phyloP scores from a whole-genome alignment of 23 red algal genomes.

The Gracilaria gracilis region DNA sequence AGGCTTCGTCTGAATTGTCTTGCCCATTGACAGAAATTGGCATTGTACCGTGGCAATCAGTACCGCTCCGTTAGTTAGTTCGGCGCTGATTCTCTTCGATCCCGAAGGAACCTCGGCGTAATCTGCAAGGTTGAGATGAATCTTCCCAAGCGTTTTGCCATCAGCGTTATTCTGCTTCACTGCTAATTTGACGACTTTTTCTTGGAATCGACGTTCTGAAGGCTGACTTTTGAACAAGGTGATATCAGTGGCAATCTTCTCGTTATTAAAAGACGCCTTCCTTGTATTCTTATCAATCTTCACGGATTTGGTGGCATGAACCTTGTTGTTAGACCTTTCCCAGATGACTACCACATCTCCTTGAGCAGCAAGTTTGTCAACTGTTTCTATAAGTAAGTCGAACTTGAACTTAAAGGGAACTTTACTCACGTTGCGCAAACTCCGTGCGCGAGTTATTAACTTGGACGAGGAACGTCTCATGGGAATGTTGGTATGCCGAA shows the following conservation, averaged over 20 bases:
- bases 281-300: slow-evolving; percentile 72
- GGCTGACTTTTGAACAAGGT: slow-evolving; percentile 74
- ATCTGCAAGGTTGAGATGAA: slow-evolving; percentile 86
- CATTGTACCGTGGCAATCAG: slow-evolving; percentile 76
- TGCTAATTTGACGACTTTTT: slow-evolving; percentile 79
- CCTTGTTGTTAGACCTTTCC: slow-evolving; percentile 70
- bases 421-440: slow-evolving; percentile 76
- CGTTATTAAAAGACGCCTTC: slow-evolving; percentile 71
- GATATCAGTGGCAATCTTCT: slow-evolving; percentile 67
- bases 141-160: slow-evolving; percentile 84
- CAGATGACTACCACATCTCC: slow-evolving; percentile 73
- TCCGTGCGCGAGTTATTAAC: slow-evolving; percentile 78
- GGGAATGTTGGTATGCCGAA: background rate
- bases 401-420: slow-evolving; percentile 81
- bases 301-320: slow-evolving; percentile 62
- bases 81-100: slow-evolving; percentile 72
- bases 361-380: slow-evolving; percentile 73
- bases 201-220: slow-evolving; percentile 72
- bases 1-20: slow-evolving; percentile 36
- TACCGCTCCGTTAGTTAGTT: slow-evolving; percentile 71
- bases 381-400: slow-evolving; percentile 62
- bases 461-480: slow-evolving; percentile 85
- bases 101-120: slow-evolving; percentile 84
- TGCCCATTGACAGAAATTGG: slow-evolving; percentile 83
- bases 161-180: slow-evolving; percentile 60